Conservation (phyloP, 345 rosid species). For the Eucalyptus regnans region DNA sequence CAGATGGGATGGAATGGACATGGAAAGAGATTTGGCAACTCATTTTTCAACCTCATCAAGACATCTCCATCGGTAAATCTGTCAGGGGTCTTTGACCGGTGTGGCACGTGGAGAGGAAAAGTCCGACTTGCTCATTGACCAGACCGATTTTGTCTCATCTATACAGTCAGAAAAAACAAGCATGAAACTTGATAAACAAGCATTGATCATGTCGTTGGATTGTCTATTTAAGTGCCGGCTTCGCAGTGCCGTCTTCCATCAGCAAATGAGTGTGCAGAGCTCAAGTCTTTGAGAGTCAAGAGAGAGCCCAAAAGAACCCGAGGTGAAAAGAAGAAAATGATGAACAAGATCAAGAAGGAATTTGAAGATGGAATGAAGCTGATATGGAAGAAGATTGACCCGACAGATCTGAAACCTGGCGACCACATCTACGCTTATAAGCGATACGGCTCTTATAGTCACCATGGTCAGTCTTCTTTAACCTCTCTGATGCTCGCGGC, state of each 20-base stretch:
- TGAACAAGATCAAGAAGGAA: not conserved
- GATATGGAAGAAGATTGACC: not conserved
- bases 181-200: not conserved
- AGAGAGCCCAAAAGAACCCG: not conserved
- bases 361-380: constrained; percentile 1
- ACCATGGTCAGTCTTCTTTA: not conserved
- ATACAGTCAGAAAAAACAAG: not conserved
- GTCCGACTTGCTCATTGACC: not conserved
- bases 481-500: not conserved
- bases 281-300: not conserved
- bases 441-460: not conserved
- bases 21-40: not conserved
- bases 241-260: not conserved
- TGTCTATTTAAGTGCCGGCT: too few relatives aligned
- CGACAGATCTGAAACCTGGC: not conserved
- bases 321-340: not conserved
- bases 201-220: too few relatives aligned
- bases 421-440: not conserved
- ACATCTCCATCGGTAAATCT: not conserved
- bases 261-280: not conserved
- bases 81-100: not conserved
- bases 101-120: not conserved
- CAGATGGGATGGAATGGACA: not conserved
- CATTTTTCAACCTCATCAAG: not conserved
- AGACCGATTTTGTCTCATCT: not conserved